These are phyloP conservation scores for Claviceps sorghi DNA, from an alignment of 2,329 filamentous ascomycete genomes.

Conservation along the genomic window DNA sequence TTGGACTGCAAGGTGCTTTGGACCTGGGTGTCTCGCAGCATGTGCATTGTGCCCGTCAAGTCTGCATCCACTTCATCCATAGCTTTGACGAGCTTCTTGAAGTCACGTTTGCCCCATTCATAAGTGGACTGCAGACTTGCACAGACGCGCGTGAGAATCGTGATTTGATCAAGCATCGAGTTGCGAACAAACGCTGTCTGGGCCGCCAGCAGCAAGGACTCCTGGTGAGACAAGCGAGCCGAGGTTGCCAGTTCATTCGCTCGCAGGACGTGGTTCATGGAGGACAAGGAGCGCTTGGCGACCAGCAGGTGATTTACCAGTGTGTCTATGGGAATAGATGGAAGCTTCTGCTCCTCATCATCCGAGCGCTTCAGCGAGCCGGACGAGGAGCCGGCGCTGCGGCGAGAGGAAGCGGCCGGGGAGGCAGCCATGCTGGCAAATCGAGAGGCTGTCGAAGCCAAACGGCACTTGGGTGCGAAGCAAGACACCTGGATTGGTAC, in stretches of 20 bases:
- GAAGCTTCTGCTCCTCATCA: slow-evolving; percentile 9
- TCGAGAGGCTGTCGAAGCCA: background rate
- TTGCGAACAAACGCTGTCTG: slow-evolving; percentile 52
- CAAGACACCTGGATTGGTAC: background rate
- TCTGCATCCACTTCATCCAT: slow-evolving; percentile 53
- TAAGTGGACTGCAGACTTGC: slow-evolving; percentile 39
- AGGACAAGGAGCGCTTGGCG: slow-evolving; percentile 75
- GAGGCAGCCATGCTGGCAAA: slow-evolving; percentile 21
- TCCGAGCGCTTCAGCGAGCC: slow-evolving; percentile 19
- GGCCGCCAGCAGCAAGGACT: slow-evolving; percentile 58
- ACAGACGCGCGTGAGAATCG: slow-evolving; percentile 36
- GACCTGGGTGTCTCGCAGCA: slow-evolving; percentile 49
- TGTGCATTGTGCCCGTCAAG: slow-evolving; percentile 51
- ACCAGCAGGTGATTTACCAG: slow-evolving; percentile 74
- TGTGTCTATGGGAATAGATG: slow-evolving; percentile 44
- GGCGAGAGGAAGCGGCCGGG: slow-evolving; percentile 20
- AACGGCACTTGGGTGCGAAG: background rate
- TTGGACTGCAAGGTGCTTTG: slow-evolving; percentile 47
- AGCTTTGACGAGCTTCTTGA: slow-evolving; percentile 44
- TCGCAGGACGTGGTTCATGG: slow-evolving; percentile 67
- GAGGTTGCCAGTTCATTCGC: slow-evolving; percentile 74
- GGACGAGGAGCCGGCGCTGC: slow-evolving; percentile 22
- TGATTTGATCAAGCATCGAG: slow-evolving; percentile 43
- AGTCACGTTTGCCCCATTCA: slow-evolving; percentile 43
- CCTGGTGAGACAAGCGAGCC: slow-evolving; percentile 62